These are phyloP conservation scores for Omphalotus guepiniiformis DNA, from an alignment of 768 basidiomycete species.

Conservation along the genomic window DNA sequence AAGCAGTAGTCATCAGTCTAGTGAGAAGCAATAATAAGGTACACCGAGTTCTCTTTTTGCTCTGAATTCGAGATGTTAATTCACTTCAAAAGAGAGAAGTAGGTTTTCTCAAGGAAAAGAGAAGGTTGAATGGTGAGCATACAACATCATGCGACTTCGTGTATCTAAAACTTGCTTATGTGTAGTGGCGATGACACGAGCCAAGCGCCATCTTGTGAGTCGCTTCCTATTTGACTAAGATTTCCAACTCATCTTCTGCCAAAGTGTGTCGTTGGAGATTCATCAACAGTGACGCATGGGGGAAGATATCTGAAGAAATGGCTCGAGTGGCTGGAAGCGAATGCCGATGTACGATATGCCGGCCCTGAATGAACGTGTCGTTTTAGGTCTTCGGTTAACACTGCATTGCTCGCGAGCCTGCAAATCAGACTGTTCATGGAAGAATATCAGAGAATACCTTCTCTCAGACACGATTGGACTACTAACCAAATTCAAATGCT, in stretches of 20 bases:
- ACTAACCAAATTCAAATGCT: too few species aligned
- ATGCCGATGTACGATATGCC: slow-evolving; percentile 88
- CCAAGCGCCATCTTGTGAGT: slow-evolving; percentile 80
- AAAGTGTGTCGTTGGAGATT: slow-evolving; percentile 92
- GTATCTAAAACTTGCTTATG: slow-evolving; percentile 6
- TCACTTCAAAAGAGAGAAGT: slow-evolving; percentile 63
- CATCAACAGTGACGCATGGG: slow-evolving; percentile 84
- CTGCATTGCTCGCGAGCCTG: too few species aligned
- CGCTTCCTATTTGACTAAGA: not conserved
- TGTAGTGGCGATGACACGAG: slow-evolving; percentile 87
- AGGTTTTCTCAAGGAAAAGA: slow-evolving; percentile 90
- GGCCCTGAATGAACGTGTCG: slow-evolving; percentile 67
- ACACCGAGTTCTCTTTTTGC: slow-evolving; percentile 11
- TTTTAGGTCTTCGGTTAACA: too few species aligned
- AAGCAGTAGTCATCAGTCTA: slow-evolving; percentile 88
- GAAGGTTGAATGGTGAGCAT: slow-evolving; percentile 79
- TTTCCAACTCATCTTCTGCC: not conserved
- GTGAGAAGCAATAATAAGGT: slow-evolving; percentile 90
- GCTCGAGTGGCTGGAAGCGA: slow-evolving; percentile 85
- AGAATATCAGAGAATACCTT: too few species aligned
- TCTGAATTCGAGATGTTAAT: slow-evolving; percentile 7
- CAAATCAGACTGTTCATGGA: too few species aligned
- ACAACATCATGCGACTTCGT: not conserved
- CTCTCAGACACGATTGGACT: too few species aligned
- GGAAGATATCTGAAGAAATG: slow-evolving; percentile 82